Evolutionary conservation across 1,284 basidiomycete species (phyloP), one percentile per base, ranked within the genome.

Genomic region (Sanghuangporus sanghuang): DNA sequence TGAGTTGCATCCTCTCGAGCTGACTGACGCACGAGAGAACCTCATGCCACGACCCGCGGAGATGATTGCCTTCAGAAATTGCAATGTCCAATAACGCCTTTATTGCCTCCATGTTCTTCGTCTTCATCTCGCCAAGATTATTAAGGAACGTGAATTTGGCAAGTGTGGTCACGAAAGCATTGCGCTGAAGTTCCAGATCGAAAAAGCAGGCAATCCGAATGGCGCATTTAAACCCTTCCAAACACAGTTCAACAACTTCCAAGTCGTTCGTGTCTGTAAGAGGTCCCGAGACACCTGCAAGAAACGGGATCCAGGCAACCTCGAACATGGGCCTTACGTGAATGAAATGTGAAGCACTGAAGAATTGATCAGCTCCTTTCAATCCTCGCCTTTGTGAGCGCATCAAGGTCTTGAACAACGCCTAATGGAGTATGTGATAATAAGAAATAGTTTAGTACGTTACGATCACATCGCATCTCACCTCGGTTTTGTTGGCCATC

Each of bases 81-180:
- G 96, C 96, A 55, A 98, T 87, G 72, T 98, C 96, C 27, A 98
- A 78, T 64, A 98, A 79, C 2, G 93, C 80, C 76, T 97, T 98
- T 77, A 98, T 97, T 2, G 96, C 96, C 73, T 98, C 96, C 85
- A 98, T 96, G 72, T 98, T 98, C 80, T 98, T 98, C 44, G 93
- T 84, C 78, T 95, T 96, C 96, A 98, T 98, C 79, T 98, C 96
- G 61, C 93, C 93, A 7, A 98, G 77, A 71, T 98, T 98, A 75
- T 93, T 97, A 66, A 98, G 80, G 81, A 96, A 97, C 0, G 96
- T 98, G 74, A 98, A 97, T 74, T 98, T 98, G 54, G 84, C 89
- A n/a, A 98, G 80, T 0, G 96, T 98, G n/a, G 95, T 95, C 39
- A 98, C 93, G 72, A 98, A 98, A 0, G 95, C 96, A 71, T 98